Evolutionary conservation across 202 grass and related monocot species (phyloP), one percentile per base, ranked within the genome.

Genomic region (Cymbopogon flexuosus): DNA sequence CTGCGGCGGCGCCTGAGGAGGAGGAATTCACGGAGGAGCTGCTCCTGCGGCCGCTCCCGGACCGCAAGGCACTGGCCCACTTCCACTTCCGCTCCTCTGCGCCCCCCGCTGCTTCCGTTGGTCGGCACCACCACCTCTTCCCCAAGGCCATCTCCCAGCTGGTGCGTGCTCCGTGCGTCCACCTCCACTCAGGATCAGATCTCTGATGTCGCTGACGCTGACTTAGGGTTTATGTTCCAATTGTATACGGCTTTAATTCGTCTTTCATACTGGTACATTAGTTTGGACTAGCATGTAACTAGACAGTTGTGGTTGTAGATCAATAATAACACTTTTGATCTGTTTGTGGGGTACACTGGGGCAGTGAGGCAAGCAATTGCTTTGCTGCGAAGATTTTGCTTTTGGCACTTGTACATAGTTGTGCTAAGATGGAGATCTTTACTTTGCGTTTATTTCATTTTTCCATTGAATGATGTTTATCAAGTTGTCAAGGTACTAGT

Each of bases 91-190:
- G 84, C 75, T 91, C 82, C 80, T 81, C 80, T 22, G 73, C 96
- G 22, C 70, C 86, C 21, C 85, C 89, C 49, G 83, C 86, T 51
- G 47, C 79, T 51, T 49, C 63, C 60, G 81, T 74, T 57, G 96
- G 88, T n/a, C 71, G 64, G 45, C 92, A 96, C 84, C 87, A 99
- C 67, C 88, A 91, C 79, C 33, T 96, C 79, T 96, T 99, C 78
- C 92, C 96, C 47, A 96, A 99, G 79, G 93, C 88, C 70, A 93
- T 99, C 70, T 85, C 96, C 45, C 96, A 99, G 68, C 77, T 99
- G 86, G 92, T 99, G 84, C 47, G 59, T 57, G 30, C 27, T 27
- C 27, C 27, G 27, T 27, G 2, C 27, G 27, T 27, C 27, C 27
- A 27, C 27, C 27, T 27, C 27, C 27, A 27, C 27, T 27, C 27